A percentile compares a stretch with the other conserved stretches of the same genome.
phyloP scores from a whole-genome alignment of 768 basidiomycete species.

The Boletus rex-veris region DNA sequence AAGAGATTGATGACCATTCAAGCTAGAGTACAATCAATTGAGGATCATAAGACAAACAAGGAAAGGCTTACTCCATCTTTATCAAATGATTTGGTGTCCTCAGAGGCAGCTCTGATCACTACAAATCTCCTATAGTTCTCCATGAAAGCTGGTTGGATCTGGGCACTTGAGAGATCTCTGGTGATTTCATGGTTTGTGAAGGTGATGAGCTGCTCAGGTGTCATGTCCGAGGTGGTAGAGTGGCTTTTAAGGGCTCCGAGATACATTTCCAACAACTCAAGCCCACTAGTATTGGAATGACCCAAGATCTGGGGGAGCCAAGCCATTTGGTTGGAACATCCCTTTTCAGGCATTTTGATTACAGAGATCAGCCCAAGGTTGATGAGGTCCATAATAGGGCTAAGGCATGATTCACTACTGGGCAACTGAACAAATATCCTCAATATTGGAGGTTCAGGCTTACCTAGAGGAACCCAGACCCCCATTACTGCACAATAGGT shows the following conservation, averaged over 20 bases:
- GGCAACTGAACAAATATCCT: not conserved
- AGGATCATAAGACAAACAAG: not conserved
- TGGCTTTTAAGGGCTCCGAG: slow-evolving; percentile 23
- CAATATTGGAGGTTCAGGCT: not conserved
- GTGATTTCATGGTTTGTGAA: slow-evolving; percentile 46
- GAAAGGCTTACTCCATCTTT: slow-evolving; percentile 44
- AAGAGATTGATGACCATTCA: slow-evolving; percentile 46
- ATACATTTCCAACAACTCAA: slow-evolving; percentile 42
- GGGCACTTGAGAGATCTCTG: slow-evolving; percentile 50
- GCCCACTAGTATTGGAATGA: slow-evolving; percentile 20
- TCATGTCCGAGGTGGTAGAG: slow-evolving; percentile 33
- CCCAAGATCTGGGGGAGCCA: slow-evolving; percentile 26
- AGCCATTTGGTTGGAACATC: slow-evolving; percentile 19
- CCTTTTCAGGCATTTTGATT: slow-evolving; percentile 44
- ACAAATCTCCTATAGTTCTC: slow-evolving; percentile 62
- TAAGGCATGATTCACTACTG: slow-evolving; percentile 14
- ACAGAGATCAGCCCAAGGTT: slow-evolving; percentile 56
- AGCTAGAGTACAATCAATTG: slow-evolving; percentile 38
- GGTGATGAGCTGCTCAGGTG: slow-evolving; percentile 31
- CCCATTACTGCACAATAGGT: slow-evolving; percentile 11
- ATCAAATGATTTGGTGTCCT: slow-evolving; percentile 26
- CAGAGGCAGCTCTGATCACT: slow-evolving; percentile 43
- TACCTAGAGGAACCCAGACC: slow-evolving; percentile 1
- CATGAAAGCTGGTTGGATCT: slow-evolving; percentile 62
- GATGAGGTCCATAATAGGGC: slow-evolving; percentile 32